phyloP scores from a whole-genome alignment of 108 stramenopile species.

The Mediolabrus comicus region DNA sequence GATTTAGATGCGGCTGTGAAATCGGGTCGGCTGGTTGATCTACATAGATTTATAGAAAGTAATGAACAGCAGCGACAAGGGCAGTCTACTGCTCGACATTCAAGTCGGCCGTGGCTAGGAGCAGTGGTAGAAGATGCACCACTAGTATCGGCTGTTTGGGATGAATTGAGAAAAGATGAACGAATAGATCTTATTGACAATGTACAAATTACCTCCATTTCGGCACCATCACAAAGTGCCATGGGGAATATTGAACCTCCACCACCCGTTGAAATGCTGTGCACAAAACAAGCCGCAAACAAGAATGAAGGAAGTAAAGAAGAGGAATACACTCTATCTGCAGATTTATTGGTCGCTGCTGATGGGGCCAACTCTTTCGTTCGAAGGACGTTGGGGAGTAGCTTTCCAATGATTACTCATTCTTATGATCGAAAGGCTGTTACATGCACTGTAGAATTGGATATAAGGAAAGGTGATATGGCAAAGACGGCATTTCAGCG shows the following conservation, averaged over 20 bases:
- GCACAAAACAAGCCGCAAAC: neutral
- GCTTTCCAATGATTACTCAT: conserved; percentile 41
- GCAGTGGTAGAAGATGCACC: conserved; percentile 73
- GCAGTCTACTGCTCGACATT: neutral
- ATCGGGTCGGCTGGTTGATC: conserved; percentile 35
- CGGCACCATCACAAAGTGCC: conserved; percentile 19
- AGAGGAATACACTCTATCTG: conserved; percentile 15
- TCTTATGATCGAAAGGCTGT: conserved; percentile 73
- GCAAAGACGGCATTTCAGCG: conserved; percentile 72
- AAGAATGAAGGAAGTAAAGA: neutral
- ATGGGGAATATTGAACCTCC: conserved; percentile 33
- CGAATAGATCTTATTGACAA: conserved; percentile 44
- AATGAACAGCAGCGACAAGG: neutral
- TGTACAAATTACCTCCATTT: conserved; percentile 29
- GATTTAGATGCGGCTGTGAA: conserved; percentile 51
- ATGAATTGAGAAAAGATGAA: conserved; percentile 48
- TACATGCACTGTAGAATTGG: conserved; percentile 76
- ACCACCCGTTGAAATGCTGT: conserved; percentile 21
- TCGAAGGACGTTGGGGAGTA: conserved; percentile 47
- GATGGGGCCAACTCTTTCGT: conserved; percentile 82
- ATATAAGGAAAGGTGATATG: conserved; percentile 29
- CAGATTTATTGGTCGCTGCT: conserved; percentile 69
- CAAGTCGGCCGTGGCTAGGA: conserved; percentile 49
- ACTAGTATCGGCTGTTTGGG: conserved; percentile 61
- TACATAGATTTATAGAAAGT: conserved; percentile 9